These are phyloP conservation scores for Fagopyrum tataricum DNA, from an alignment of 148 eudicot genomes.

Conservation along the genomic window DNA sequence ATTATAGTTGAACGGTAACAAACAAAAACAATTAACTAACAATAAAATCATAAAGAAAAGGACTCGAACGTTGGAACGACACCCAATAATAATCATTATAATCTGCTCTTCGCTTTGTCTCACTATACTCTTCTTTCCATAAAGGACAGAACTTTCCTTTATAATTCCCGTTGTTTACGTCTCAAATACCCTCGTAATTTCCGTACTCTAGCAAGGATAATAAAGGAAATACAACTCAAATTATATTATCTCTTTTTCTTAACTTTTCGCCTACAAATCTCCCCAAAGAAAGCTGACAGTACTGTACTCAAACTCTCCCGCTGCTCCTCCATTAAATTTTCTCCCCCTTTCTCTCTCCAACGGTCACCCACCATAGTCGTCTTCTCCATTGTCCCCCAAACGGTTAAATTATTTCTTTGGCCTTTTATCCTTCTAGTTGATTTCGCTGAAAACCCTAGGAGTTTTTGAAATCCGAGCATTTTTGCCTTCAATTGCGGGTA, in stretches of 20 bases:
- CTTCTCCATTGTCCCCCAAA: not conserved
- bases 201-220: not conserved
- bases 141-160: not conserved
- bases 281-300: not conserved
- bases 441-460: not conserved
- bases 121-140: not conserved
- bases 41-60: not conserved
- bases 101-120: not conserved
- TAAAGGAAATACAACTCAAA: not conserved
- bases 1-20: not conserved
- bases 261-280: not conserved
- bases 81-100: not conserved
- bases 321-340: not conserved
- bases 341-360: constrained; percentile 4
- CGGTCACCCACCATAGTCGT: constrained; percentile 3
- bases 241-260: not conserved
- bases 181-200: not conserved
- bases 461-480: not conserved
- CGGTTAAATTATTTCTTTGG: not conserved
- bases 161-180: not conserved
- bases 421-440: not conserved
- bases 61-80: constrained; percentile 14
- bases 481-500: not conserved
- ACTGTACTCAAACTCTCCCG: not conserved
- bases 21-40: not conserved